These are phyloP conservation scores for Melastoma malabathricum DNA, from an alignment of 345 rosid genomes.

Conservation along the genomic window DNA sequence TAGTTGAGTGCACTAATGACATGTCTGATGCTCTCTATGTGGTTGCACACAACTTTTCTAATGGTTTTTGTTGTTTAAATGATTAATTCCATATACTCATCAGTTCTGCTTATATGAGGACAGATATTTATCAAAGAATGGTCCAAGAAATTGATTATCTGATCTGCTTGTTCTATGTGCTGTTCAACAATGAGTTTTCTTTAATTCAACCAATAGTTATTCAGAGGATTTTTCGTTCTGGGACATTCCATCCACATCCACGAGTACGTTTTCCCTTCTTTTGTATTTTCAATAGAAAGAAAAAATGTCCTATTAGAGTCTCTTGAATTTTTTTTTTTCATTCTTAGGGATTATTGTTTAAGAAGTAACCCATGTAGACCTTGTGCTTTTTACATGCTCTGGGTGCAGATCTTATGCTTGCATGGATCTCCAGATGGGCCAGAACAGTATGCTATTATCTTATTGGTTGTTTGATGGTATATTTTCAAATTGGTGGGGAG, in stretches of 20 bases:
- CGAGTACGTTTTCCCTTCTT: slow-evolving; percentile 57
- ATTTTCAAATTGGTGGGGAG: slow-evolving; percentile 8
- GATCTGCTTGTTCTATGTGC: too few species aligned
- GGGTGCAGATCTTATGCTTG: slow-evolving; percentile 77
- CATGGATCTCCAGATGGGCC: slow-evolving; percentile 98
- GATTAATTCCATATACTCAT: too few species aligned
- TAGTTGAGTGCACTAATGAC: too few species aligned
- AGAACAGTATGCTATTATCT: slow-evolving; percentile 59
- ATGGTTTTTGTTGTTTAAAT: too few species aligned
- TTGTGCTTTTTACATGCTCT: slow-evolving; percentile 9
- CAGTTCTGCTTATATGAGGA: not conserved
- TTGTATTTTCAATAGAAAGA: too few species aligned
- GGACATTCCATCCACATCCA: slow-evolving; percentile 72
- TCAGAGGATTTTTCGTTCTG: slow-evolving; percentile 74
- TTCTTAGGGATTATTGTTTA: not conserved
- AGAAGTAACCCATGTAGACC: not conserved
- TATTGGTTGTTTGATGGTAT: slow-evolving; percentile 6
- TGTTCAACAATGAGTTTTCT: slow-evolving; percentile 25
- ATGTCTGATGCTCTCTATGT: too few species aligned
- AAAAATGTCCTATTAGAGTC: not conserved
- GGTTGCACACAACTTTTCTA: too few species aligned
- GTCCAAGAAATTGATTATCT: too few species aligned
- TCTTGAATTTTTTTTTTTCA: not conserved
- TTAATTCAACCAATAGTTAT: slow-evolving; percentile 44
- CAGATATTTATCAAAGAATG: not conserved